Conservation (phyloP, 768 basidiomycete genomes). For the Tricholoma matsutake region DNA sequence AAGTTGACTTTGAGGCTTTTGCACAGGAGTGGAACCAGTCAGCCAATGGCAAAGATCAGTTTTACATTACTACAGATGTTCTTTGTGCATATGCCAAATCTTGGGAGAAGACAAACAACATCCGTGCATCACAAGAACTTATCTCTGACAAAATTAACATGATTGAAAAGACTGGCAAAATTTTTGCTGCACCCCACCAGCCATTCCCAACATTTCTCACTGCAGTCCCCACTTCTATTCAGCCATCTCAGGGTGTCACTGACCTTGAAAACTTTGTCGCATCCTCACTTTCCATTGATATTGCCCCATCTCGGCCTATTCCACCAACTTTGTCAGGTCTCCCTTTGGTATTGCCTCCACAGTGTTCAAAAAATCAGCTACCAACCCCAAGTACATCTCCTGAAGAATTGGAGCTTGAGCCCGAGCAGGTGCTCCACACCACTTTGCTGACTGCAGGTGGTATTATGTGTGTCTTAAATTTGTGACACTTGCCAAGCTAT, state of each 20-base stretch:
- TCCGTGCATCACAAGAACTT: constrained; percentile 21
- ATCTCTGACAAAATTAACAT: constrained; percentile 7
- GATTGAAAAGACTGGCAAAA: not conserved
- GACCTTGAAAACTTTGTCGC: not conserved
- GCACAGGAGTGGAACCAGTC: constrained; percentile 20
- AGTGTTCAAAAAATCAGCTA: not conserved
- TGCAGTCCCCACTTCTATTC: not conserved
- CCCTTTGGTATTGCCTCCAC: not conserved
- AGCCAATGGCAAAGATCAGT: constrained; percentile 21
- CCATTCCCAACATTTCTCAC: not conserved
- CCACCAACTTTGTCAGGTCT: not conserved
- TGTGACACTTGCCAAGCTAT: constrained; percentile 9
- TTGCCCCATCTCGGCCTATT: not conserved
- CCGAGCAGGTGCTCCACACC: not conserved
- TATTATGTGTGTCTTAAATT: not conserved
- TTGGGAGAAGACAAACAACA: constrained; percentile 10
- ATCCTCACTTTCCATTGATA: constrained; percentile 1
- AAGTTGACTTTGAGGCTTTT: constrained; percentile 18
- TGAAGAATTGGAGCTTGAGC: not conserved
- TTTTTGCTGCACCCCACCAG: not conserved
- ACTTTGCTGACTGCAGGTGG: not conserved
- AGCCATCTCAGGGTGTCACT: not conserved
- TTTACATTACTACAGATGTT: constrained; percentile 24
- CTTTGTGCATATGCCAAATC: constrained; percentile 18
- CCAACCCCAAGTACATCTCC: not conserved